Percentiles rank a stretch among this genome's conserved stretches.
Conservation (phyloP, 345 rosid genomes). For the Leavenworthia alabamica region DNA sequence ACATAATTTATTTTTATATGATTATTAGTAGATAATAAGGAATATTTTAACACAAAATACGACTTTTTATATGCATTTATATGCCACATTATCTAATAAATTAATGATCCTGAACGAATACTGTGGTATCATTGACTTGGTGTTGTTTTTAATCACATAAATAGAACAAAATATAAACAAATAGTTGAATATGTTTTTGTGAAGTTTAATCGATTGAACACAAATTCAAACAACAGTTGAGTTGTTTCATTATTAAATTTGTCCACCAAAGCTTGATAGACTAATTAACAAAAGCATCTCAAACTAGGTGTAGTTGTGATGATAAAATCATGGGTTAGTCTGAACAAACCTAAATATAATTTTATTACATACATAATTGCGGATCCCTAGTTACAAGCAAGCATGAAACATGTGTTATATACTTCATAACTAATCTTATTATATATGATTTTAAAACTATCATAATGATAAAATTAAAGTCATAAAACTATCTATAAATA, state of each 20-base stretch:
- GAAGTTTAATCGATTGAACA: constrained; percentile 25
- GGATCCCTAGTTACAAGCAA: background rate
- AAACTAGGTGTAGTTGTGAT: constrained; percentile 19
- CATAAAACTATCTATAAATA: background rate
- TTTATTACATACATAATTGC: background rate
- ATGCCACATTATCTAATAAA: constrained; percentile 6
- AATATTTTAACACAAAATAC: constrained; percentile 11
- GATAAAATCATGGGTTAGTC: constrained; percentile 28
- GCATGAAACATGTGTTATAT: constrained; percentile 22
- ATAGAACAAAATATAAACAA: background rate
- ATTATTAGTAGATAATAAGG: constrained; percentile 5
- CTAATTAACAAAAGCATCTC: constrained; percentile 18
- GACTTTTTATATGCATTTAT: constrained; percentile 16
- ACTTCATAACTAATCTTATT: constrained; percentile 26
- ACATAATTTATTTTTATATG: background rate
- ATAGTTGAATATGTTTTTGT: constrained; percentile 5
- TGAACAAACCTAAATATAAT: constrained; percentile 23
- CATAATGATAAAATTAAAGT: background rate
- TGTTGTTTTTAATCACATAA: constrained; percentile 17
- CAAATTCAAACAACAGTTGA: constrained; percentile 31
- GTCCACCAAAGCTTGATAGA: constrained; percentile 16
- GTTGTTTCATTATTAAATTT: constrained; percentile 13
- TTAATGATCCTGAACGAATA: constrained; percentile 4
- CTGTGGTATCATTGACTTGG: constrained; percentile 33
- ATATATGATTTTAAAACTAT: background rate